Evolutionary conservation across 208 protist species (phyloP).

Genomic region (Trypanosoma congolense): DNA sequence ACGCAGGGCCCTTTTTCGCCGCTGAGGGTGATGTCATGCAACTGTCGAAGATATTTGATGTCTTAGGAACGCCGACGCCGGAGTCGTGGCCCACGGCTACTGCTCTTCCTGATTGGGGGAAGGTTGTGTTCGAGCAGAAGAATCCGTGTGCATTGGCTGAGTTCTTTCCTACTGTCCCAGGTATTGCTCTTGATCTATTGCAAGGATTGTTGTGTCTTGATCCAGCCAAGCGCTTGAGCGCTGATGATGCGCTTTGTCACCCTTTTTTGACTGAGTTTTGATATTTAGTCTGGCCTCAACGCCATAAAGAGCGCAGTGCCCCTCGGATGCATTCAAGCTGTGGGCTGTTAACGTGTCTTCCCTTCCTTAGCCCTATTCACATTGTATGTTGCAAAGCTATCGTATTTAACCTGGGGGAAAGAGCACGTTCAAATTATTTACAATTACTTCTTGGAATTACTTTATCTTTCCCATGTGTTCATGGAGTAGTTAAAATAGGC

Average conservation of each 20-base stretch:
- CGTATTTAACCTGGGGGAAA: no score
- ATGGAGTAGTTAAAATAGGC: no score
- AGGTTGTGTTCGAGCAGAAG: conserved; percentile 66
- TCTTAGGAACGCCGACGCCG: conserved; percentile 95
- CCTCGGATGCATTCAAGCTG: no score
- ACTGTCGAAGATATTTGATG: conserved; percentile 92
- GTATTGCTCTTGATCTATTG: conserved; percentile 49
- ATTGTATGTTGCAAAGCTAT: no score
- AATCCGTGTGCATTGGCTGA: conserved; percentile 29
- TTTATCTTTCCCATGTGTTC: neutral
- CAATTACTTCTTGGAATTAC: no score
- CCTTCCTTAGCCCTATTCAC: neutral
- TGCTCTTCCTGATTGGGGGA: conserved; percentile 91
- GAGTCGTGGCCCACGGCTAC: conserved; percentile 83
- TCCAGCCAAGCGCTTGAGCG: conserved; percentile 38
- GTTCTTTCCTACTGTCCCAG: conserved; percentile 66
- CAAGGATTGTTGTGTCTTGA: conserved; percentile 45
- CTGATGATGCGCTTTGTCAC: conserved; percentile 52
- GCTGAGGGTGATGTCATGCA: conserved; percentile 97
- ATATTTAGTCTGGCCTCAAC: no score
- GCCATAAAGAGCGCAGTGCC: no score
- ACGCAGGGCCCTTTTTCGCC: conserved; percentile 89
- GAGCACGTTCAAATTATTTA: no score
- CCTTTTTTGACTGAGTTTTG: conserved; percentile 41
- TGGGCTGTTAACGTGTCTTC: no score